These are phyloP conservation scores for Vitis hybrid DNA, from an alignment of 177 flowering plant genomes.

Conservation along the genomic window DNA sequence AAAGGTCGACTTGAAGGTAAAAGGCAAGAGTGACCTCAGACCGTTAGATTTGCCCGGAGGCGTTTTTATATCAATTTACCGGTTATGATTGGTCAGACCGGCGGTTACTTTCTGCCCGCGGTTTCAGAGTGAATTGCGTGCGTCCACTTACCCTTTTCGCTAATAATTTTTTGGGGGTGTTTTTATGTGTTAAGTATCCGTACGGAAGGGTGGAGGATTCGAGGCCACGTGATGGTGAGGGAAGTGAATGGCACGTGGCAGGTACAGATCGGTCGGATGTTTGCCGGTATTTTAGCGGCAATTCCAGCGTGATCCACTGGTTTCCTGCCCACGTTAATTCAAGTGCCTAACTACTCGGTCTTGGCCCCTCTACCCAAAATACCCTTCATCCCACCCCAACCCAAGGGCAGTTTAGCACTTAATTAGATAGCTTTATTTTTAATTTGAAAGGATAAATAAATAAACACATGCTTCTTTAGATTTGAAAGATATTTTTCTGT, in stretches of 20 bases:
- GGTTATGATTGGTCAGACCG: background rate
- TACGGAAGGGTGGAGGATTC: too few species aligned
- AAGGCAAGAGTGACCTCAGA: background rate
- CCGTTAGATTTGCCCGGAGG: background rate
- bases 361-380: background rate
- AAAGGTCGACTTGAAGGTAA: background rate
- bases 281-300: constrained; percentile 26
- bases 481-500: too few species aligned
- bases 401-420: too few species aligned
- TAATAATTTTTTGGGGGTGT: background rate
- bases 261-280: constrained; percentile 7
- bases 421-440: too few species aligned
- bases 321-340: constrained; percentile 14
- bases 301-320: constrained; percentile 12
- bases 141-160: background rate
- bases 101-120: constrained; percentile 1
- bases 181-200: too few species aligned
- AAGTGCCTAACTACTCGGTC: background rate
- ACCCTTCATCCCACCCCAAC: background rate
- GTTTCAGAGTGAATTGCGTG: too few species aligned
- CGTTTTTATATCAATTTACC: background rate
- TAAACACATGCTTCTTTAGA: too few species aligned
- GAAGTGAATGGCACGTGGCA: constrained; percentile 16
- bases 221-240: background rate
- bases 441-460: too few species aligned